Percentiles rank a stretch among this genome's conserved stretches.
Evolutionary conservation across 768 basidiomycete species (phyloP).

Genomic region (Lactifluus hygrophoroides): DNA sequence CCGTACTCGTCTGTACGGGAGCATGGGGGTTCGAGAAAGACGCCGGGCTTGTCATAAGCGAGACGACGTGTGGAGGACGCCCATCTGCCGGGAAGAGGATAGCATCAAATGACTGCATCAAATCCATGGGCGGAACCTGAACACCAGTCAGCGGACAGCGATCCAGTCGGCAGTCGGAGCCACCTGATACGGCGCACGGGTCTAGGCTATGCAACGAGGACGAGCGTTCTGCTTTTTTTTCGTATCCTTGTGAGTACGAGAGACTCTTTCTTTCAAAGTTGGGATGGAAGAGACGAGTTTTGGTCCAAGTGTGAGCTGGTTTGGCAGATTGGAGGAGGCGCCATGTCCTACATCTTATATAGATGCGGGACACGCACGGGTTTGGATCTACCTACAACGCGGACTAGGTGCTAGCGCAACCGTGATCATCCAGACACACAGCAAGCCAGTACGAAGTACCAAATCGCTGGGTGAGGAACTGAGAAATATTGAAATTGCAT

Average conservation of each 20-base stretch:
- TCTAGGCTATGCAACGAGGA: neutral
- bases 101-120: constrained; percentile 54
- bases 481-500: neutral
- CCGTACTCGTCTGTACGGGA: constrained; percentile 25
- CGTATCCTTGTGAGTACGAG: no score
- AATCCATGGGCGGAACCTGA: constrained; percentile 43
- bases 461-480: neutral
- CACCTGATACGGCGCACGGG: neutral
- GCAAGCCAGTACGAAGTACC: neutral
- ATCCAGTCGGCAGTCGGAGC: constrained; percentile 8
- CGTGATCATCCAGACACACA: constrained; percentile 8
- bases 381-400: constrained; percentile 9
- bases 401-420: constrained; percentile 5
- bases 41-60: constrained; percentile 62
- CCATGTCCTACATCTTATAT: constrained; percentile 15
- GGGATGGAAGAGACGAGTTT: neutral
- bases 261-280: neutral
- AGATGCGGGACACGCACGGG: neutral
- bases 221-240: neutral
- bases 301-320: neutral
- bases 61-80: constrained; percentile 63
- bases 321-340: constrained; percentile 4
- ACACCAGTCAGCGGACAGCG: constrained; percentile 13
- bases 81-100: constrained; percentile 77
- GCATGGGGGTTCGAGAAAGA: constrained; percentile 18